A percentile compares a stretch with the other conserved stretches of the same genome.
phyloP scores from a whole-genome alignment of 129 eudicot species.

The Oenanthe sinensis region DNA sequence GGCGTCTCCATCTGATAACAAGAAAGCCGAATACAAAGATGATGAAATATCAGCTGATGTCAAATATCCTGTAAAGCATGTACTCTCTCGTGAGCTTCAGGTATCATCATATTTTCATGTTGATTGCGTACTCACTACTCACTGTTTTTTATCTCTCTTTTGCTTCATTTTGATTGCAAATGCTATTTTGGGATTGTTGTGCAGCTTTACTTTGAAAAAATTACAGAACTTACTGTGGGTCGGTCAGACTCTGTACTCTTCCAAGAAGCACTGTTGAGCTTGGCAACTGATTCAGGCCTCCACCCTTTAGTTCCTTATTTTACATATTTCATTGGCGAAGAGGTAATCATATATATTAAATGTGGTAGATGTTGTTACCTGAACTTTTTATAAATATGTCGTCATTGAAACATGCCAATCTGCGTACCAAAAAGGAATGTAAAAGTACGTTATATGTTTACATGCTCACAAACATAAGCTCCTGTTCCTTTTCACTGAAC shows the following conservation, averaged over 20 bases:
- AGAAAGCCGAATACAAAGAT: constrained; percentile 65
- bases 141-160: not conserved
- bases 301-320: constrained; percentile 94
- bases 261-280: constrained; percentile 69
- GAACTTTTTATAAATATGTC: not conserved
- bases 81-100: constrained; percentile 93
- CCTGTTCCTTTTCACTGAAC: not conserved
- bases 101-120: constrained; percentile 23
- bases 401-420: not conserved
- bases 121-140: not conserved
- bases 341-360: constrained; percentile 39
- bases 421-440: not conserved
- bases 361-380: not conserved
- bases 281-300: constrained; percentile 85
- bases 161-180: not conserved
- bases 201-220: constrained; percentile 91
- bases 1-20: constrained; percentile 47
- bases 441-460: not conserved
- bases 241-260: constrained; percentile 67
- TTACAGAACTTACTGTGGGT: constrained; percentile 71
- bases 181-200: constrained; percentile 13
- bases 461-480: not conserved
- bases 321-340: constrained; percentile 84
- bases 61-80: constrained; percentile 79
- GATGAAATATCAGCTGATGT: constrained; percentile 56